phyloP scores from a whole-genome alignment of 2,329 filamentous ascomycete species.

The Ophiocordyceps unilateralis region DNA sequence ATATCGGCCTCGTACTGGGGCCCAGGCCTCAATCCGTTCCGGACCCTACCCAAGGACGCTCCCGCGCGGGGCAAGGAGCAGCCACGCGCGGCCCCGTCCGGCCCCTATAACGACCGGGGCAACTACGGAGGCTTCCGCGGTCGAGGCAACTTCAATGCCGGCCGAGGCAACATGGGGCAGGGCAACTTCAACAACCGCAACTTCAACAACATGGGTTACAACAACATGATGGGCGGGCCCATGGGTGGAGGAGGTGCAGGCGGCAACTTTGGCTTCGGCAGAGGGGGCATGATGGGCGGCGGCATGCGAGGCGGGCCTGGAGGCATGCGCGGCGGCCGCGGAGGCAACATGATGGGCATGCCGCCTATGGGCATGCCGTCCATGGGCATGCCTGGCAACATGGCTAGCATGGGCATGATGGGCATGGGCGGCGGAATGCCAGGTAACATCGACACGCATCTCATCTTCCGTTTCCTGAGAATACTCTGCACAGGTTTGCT shows the following conservation, averaged over 20 bases:
- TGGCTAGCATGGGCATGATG: slow-evolving; percentile 40
- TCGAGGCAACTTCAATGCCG: slow-evolving; percentile 27
- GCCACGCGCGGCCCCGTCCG: slow-evolving; percentile 33
- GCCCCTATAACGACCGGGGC: slow-evolving; percentile 28
- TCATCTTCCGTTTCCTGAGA: too few relatives aligned
- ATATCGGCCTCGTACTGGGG: slow-evolving; percentile 59
- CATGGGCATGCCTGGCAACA: slow-evolving; percentile 42
- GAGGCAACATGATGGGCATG: slow-evolving; percentile 31
- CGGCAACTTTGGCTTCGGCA: slow-evolving; percentile 27
- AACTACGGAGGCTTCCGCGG: slow-evolving; percentile 34
- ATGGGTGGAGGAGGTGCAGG: slow-evolving; percentile 27
- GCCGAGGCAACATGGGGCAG: slow-evolving; percentile 31
- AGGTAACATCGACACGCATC: too few relatives aligned
- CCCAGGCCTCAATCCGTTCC: slow-evolving; percentile 70
- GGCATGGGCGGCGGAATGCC: slow-evolving; percentile 24
- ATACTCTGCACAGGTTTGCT: background rate
- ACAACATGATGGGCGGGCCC: slow-evolving; percentile 29
- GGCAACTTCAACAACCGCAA: slow-evolving; percentile 25
- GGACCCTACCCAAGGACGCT: slow-evolving; percentile 76
- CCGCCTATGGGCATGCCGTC: slow-evolving; percentile 20
- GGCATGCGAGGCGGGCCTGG: slow-evolving; percentile 29
- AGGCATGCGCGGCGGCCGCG: slow-evolving; percentile 32
- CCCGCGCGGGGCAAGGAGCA: slow-evolving; percentile 45
- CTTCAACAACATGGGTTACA: slow-evolving; percentile 26
- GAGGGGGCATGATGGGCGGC: slow-evolving; percentile 18